Percentiles rank a stretch among this genome's conserved stretches.
Conservation (phyloP, 805 yeast genomes). For the Metschnikowia arizonensis region DNA sequence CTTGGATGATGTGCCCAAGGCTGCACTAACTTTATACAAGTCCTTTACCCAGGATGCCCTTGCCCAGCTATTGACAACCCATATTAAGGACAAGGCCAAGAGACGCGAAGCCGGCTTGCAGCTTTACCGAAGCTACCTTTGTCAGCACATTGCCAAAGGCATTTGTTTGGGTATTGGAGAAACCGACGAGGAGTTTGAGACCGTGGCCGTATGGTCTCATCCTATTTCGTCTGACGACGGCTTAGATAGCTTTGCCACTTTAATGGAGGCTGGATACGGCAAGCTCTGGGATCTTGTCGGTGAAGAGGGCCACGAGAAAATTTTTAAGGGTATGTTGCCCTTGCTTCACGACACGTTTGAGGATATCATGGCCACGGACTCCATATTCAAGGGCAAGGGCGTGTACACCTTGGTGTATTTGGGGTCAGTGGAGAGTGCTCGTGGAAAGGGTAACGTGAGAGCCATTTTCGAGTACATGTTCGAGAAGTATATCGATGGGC, state of each 20-base stretch:
- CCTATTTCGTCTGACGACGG: slow-evolving; percentile 42
- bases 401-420: slow-evolving; percentile 44
- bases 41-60: slow-evolving; percentile 35
- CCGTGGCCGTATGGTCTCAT: slow-evolving; percentile 52
- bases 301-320: slow-evolving; percentile 44
- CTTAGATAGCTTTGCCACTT: slow-evolving; percentile 42
- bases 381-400: slow-evolving; percentile 32
- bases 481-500: slow-evolving; percentile 41
- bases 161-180: slow-evolving; percentile 49
- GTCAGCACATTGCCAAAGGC: slow-evolving; percentile 49
- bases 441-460: slow-evolving; percentile 56
- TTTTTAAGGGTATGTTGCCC: slow-evolving; percentile 49
- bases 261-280: slow-evolving; percentile 52
- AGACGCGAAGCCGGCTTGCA: slow-evolving; percentile 13
- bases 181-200: slow-evolving; percentile 40
- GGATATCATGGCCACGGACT: slow-evolving; percentile 41
- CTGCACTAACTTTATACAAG: slow-evolving; percentile 34
- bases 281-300: slow-evolving; percentile 48
- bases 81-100: slow-evolving; percentile 9
- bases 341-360: slow-evolving; percentile 47
- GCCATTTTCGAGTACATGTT: slow-evolving; percentile 48
- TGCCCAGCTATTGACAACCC: slow-evolving; percentile 23
- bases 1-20: slow-evolving; percentile 26
- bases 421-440: slow-evolving; percentile 41
- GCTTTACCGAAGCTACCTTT: slow-evolving; percentile 48